Evolutionary conservation across 1,139 yeast species (phyloP).

Genomic region (Citeromyces siamensis): DNA sequence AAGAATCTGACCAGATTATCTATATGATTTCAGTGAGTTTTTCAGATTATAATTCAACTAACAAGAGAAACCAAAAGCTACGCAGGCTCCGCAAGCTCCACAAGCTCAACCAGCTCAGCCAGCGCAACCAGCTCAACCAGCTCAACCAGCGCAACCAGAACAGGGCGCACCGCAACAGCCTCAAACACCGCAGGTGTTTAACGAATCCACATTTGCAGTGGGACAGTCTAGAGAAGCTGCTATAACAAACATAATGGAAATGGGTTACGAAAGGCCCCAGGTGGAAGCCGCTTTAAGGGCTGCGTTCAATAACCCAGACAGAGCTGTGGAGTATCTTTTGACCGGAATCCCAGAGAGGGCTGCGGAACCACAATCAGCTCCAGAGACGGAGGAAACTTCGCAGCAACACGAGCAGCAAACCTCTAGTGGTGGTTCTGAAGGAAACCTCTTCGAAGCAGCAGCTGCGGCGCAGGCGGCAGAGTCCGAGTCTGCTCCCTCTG

Average conservation of each 20-base stretch:
- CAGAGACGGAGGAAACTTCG: conserved; percentile 17
- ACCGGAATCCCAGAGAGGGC: conserved; percentile 77
- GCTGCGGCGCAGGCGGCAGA: conserved; percentile 34
- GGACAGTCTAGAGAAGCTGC: conserved; percentile 60
- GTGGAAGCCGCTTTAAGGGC: conserved; percentile 90
- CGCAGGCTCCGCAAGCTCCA: conserved; percentile 15
- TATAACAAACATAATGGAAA: conserved; percentile 76
- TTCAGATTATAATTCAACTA: too few relatives aligned
- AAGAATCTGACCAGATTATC: conserved; percentile 84
- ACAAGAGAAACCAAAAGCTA: conserved; percentile 10
- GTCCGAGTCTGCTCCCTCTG: conserved; percentile 7
- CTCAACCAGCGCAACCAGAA: conserved; percentile 16
- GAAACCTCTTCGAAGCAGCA: conserved; percentile 58
- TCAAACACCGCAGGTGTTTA: conserved; percentile 20
- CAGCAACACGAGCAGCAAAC: conserved; percentile 16
- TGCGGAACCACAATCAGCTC: conserved; percentile 23
- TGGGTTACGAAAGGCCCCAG: conserved; percentile 88
- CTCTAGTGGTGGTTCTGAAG: conserved; percentile 6
- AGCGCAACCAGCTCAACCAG: conserved; percentile 15
- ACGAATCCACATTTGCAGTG: conserved; percentile 39
- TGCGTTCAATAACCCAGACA: conserved; percentile 94
- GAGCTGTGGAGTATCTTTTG: conserved; percentile 91
- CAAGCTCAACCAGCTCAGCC: conserved; percentile 18
- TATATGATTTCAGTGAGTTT: conserved; percentile 62
- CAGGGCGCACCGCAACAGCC: conserved; percentile 20